Evolutionary conservation across 208 protist species (phyloP).

Genomic region (Trypanosoma congolense): DNA sequence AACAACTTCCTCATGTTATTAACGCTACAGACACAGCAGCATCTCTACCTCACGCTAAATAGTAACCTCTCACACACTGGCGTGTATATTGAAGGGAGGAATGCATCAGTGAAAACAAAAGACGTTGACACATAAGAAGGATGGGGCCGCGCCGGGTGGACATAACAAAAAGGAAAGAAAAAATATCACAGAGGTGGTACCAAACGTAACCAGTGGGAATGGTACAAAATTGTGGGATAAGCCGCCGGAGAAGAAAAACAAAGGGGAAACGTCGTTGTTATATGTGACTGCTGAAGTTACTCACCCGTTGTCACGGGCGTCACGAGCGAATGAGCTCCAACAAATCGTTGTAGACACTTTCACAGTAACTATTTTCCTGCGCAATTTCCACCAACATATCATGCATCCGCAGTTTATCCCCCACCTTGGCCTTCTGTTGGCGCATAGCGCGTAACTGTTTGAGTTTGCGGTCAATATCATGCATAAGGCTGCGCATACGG

Average conservation of each 20-base stretch:
- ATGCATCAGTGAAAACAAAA: too few relatives aligned
- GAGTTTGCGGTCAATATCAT: constrained; percentile 50
- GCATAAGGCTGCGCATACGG: constrained; percentile 60
- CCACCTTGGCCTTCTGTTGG: constrained; percentile 35
- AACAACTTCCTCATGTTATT: too few relatives aligned
- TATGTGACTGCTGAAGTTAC: background rate
- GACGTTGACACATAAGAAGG: too few relatives aligned
- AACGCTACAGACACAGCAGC: too few relatives aligned
- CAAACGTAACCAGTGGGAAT: background rate
- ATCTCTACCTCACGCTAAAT: too few relatives aligned
- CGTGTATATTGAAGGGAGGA: too few relatives aligned
- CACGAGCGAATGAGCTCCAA: constrained; percentile 40
- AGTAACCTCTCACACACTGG: too few relatives aligned
- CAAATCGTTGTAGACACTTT: constrained; percentile 60
- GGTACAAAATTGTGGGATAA: background rate
- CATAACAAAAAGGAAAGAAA: background rate
- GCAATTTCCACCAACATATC: constrained; percentile 67
- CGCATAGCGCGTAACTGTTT: constrained; percentile 59
- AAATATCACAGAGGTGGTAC: background rate
- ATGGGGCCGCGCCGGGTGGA: background rate
- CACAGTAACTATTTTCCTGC: constrained; percentile 68
- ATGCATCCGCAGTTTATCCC: constrained; percentile 38
- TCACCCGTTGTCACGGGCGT: background rate
- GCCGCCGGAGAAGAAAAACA: constrained; percentile 11
- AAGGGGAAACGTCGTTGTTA: constrained; percentile 8